Evolutionary conservation across 73 alveolate species (phyloP), one percentile per base, ranked within the genome.

Genomic region (Symbiodinium pilosum): DNA sequence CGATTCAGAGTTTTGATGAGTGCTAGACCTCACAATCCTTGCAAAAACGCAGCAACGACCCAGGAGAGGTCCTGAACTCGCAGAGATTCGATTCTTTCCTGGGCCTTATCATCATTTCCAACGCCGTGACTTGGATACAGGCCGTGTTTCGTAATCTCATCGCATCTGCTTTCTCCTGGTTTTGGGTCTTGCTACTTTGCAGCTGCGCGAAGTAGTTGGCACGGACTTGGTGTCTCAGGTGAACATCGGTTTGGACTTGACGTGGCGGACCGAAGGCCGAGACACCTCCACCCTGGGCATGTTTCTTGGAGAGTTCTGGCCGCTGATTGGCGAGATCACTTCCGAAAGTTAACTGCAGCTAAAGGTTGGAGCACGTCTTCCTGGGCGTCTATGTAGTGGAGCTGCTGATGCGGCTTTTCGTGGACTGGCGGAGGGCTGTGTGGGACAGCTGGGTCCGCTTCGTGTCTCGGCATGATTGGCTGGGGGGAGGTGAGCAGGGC

Each of bases 51-150:
- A 16, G 34, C 73, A 56, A 7, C 77, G 36, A 0, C 44, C 40
- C 2, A 89, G 96, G 96, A 41, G 96, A 89, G 75, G 51, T 89
- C 68, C 30, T 89, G 96, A 89, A 89, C 51, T 89, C 96, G 9
- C 96, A 89, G 52, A 64, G 11, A 20, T 89, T 89, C 51, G 96
- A 89, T 28, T 64, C 96, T 54, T 30, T 69, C 39, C 84, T 89
- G 43, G 96, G 96, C 42, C 77, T 89, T 47, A 43, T 89, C 43
- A 89, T 89, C 96, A 89, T 89, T 39, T 81, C 87, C 51, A 89
- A 89, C 36, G 43, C 95, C 2, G 95, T 28, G 34, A 69, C 68
- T 41, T 28, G 95, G 71, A n/a, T 36, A 18, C n/a, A n/a, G 0
- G 21, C 34, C 38, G 47, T 6, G 28, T n/a, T 32, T 36, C n/a